Base-by-base conservation (phyloP, 768 basidiomycete genomes). In the Agaricus sinodeliciosus region DNA sequence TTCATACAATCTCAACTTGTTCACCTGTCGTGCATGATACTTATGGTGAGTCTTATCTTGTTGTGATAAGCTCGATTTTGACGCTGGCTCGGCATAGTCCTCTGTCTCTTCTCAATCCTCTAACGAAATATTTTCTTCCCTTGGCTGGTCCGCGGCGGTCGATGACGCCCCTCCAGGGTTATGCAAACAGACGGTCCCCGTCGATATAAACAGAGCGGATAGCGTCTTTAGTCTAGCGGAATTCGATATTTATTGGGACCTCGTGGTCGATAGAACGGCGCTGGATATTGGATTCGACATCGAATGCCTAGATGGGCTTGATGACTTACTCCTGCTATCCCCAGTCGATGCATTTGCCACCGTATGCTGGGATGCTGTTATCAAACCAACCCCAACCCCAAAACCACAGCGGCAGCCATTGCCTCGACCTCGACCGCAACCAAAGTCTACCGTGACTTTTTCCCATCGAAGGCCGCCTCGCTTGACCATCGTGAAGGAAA, bases 261-360 rank as follows among this genome's bases (percentile, higher is more conserved):
- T 57, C 9, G 56, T 71, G 40, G 59, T 75, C 43, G 71, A 74
- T 48, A 68, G 63, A 19, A 72, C 70, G 15, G 68, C 68, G 1
- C 61, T 71, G 26, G 65, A 67, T 11, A 58, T 70, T 44, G 70
- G 65, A 9, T 71, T 74, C 49, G 69, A 75, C 60, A 34, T 60
- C 31, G 65, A 67, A 44, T 70, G 69, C 55, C 58, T 75, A 25
- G 63, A 69, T 19, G 72, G 72, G 7, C 64, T 75, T 11, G 72
- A 72, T 39, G 66, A 69, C 48, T 57, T 62, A 15, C 64, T 74
- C 18, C 59, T 73, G 8, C 65, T 67, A 42, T 65, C 64, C 19
- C 73, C 73, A 2, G 53, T 55, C 16, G 66, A 69, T 19, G 68
- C 72, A 9, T 73, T 69, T 52, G 61, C 67, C 5, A 65, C 69